A percentile compares a stretch with the other conserved stretches of the same genome.
Evolutionary conservation across 345 rosid genomes (phyloP).

Genomic region (Salix caprea): DNA sequence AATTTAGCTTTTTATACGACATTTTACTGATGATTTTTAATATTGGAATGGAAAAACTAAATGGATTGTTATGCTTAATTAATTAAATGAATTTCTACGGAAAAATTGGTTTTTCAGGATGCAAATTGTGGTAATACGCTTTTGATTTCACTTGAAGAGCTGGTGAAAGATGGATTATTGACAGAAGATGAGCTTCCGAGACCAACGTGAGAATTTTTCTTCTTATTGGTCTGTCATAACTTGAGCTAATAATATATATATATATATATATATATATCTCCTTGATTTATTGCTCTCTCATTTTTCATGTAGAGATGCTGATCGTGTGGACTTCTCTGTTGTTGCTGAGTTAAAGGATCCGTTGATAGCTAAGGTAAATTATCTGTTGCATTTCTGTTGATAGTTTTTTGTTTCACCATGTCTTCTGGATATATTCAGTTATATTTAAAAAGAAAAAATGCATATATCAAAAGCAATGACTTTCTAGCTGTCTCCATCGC

Average conservation of each 20-base stretch:
- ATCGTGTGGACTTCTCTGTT: conserved; percentile 52
- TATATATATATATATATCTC: too few species aligned
- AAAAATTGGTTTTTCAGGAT: conserved; percentile 46
- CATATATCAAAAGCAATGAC: too few species aligned
- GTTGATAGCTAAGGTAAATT: conserved; percentile 62
- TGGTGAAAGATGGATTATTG: conserved; percentile 75
- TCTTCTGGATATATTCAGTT: background rate
- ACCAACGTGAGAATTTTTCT: conserved; percentile 45
- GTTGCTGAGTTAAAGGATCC: conserved; percentile 65
- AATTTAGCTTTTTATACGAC: too few species aligned
- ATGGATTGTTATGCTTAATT: background rate
- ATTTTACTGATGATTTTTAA: too few species aligned
- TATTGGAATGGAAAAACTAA: background rate
- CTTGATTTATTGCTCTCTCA: background rate
- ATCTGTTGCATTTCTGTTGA: background rate
- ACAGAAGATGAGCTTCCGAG: conserved; percentile 63
- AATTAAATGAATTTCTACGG: background rate
- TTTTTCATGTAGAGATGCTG: conserved; percentile 44
- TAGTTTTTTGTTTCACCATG: background rate
- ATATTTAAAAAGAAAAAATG: too few species aligned
- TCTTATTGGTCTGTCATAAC: background rate
- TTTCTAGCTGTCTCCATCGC: too few species aligned
- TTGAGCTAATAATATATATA: background rate
- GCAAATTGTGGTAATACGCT: conserved; percentile 92
- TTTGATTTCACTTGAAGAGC: conserved; percentile 91